Base-by-base conservation (phyloP, 139 green algal genomes). In the Auxenochlorella protothecoides region DNA sequence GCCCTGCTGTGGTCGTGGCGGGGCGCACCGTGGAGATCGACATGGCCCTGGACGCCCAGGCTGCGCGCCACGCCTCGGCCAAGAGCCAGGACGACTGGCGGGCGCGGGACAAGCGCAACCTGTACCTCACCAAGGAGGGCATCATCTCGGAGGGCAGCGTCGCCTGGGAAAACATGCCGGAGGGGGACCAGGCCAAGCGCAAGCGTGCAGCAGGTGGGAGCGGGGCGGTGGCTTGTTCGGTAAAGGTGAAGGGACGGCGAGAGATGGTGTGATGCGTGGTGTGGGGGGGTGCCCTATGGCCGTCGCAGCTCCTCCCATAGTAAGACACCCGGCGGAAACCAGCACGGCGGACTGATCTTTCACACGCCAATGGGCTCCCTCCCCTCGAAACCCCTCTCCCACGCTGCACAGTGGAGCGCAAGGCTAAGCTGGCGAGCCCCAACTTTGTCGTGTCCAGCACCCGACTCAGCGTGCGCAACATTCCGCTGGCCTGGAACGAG, bases 371-470 rank as follows among this genome's bases (percentile, higher is more conserved):
- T 44, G 27, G 27, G 27, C 27, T 44, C 27, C 27, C 27, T 44
- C 27, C 27, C 27, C 27, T 44, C 27, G 27, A 44, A 44, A 44
- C 27, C 27, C 27, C 27, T 44, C 27, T 44, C 27, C 27, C 27
- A 44, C 27, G 27, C 27, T 44, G 27, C 27, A 44, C 80, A 9
- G 79, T 82, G 68, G 89, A 97, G 75, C 89, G 87, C 80, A 82
- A 84, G 72, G 68, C 69, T 51, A 97, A 97, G 80, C 81, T 98
- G 61, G 72, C 74, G n/a, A 95, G 85, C 59, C 93, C 93, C 69
- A 97, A 97, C 87, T 97, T 97, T 69, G 78, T 85, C 54, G 81
- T 97, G 44, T 94, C 85, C 11, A 68, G 71, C 63, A 96, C 89
- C 2, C 85, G 93, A 10, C 81, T 98, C 51, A 81, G 72, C 13